Percentiles rank a stretch among this genome's conserved stretches.
Evolutionary conservation across 805 yeast species (phyloP).

Genomic region (Metschnikowia proteae): DNA sequence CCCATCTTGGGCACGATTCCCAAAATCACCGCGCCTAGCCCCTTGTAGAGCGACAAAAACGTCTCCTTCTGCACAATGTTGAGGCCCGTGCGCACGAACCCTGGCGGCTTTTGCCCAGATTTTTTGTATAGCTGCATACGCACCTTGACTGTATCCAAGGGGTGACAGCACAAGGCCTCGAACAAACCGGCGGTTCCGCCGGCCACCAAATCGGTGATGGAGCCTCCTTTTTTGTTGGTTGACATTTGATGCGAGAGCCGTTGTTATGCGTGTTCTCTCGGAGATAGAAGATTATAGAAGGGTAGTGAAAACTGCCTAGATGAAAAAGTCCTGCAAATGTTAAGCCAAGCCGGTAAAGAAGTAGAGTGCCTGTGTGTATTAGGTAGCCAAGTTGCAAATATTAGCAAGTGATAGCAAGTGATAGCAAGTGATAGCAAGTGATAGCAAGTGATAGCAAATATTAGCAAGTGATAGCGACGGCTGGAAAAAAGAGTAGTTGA

Average conservation of each 20-base stretch:
- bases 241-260: constrained; percentile 7
- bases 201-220: constrained; percentile 68
- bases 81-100: constrained; percentile 79
- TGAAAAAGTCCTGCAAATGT: no score
- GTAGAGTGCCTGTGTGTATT: no score
- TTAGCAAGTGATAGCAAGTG: neutral
- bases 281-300: no score
- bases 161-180: constrained; percentile 97
- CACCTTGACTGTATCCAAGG: constrained; percentile 95
- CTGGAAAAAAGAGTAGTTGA: neutral
- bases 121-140: constrained; percentile 89
- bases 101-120: constrained; percentile 74
- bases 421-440: neutral
- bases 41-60: constrained; percentile 83
- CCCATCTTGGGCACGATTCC: constrained; percentile 99
- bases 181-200: constrained; percentile 97
- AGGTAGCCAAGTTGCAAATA: neutral
- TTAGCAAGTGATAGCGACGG: neutral
- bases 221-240: constrained; percentile 32
- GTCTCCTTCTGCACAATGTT: constrained; percentile 78
- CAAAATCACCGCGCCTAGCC: constrained; percentile 93
- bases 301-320: no score
- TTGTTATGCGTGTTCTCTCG: neutral
- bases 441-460: neutral
- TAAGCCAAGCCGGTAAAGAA: no score